A percentile compares a stretch with the other conserved stretches of the same genome.
These are phyloP conservation scores for Aspergillus sp. DNA, from an alignment of 2,329 filamentous ascomycete genomes.

Conservation along the genomic window DNA sequence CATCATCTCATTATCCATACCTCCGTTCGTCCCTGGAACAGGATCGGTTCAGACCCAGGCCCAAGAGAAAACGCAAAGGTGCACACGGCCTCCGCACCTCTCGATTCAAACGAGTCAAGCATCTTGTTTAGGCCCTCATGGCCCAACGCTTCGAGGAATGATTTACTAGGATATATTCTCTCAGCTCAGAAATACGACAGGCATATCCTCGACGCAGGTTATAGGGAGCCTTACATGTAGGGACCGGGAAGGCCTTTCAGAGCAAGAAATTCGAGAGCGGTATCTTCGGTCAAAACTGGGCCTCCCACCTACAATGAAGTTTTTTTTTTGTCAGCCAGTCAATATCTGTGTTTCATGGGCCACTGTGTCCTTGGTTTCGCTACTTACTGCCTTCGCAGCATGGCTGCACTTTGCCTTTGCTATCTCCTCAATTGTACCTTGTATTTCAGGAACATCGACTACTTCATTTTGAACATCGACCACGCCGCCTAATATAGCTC, in stretches of 20 bases:
- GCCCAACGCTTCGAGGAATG: conserved; percentile 83
- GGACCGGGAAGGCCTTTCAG: conserved; percentile 88
- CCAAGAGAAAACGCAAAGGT: conserved; percentile 92
- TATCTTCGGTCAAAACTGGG: conserved; percentile 94
- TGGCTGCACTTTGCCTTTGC: conserved; percentile 81
- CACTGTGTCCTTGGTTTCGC: neutral
- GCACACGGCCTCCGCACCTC: conserved; percentile 88
- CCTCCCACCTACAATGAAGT: conserved; percentile 63
- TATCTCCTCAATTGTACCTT: conserved; percentile 90
- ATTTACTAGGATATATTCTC: conserved; percentile 65
- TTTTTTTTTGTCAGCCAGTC: neutral
- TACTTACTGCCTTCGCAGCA: conserved; percentile 71
- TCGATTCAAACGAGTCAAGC: conserved; percentile 83
- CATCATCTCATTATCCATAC: conserved; percentile 48
- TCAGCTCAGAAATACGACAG: conserved; percentile 3
- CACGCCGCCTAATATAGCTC: conserved; percentile 73
- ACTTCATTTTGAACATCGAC: conserved; percentile 73
- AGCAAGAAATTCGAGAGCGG: conserved; percentile 88
- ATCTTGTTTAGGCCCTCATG: conserved; percentile 86
- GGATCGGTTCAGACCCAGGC: conserved; percentile 75
- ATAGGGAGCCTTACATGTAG: conserved; percentile 69
- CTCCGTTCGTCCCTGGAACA: conserved; percentile 89
- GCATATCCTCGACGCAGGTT: neutral
- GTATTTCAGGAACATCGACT: conserved; percentile 83
- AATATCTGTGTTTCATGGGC: neutral